phyloP scores from a whole-genome alignment of 495 filamentous ascomycete species.

The Daldinia decipiens region DNA sequence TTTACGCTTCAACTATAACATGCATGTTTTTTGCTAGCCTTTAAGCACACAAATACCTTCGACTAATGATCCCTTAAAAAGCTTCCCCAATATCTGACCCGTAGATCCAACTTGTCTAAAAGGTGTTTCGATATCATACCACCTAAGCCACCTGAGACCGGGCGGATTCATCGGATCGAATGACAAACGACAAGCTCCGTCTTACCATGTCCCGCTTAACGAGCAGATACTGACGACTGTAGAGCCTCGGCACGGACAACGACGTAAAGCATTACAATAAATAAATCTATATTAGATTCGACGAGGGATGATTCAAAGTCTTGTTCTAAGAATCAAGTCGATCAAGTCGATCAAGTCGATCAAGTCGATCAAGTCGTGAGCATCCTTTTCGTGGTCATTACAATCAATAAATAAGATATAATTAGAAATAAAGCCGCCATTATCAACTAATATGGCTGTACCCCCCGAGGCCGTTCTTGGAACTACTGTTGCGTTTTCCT shows the following conservation, averaged over 20 bases:
- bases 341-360: neutral
- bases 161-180: conserved; percentile 19
- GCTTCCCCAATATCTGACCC: conserved; percentile 11
- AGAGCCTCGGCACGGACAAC: neutral
- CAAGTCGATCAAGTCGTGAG: neutral
- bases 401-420: neutral
- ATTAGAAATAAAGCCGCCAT: neutral
- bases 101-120: neutral
- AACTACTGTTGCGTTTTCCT: conserved; percentile 54
- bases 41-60: conserved; percentile 7
- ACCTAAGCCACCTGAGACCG: neutral
- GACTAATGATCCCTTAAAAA: conserved; percentile 15
- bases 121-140: conserved; percentile 33
- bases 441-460: conserved; percentile 26
- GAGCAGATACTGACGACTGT: conserved; percentile 12
- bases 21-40: too few relatives aligned
- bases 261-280: neutral
- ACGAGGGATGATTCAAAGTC: neutral
- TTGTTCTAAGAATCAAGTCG: neutral
- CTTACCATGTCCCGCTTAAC: conserved; percentile 9
- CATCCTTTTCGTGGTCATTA: neutral
- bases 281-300: neutral
- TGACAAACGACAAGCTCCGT: conserved; percentile 16
- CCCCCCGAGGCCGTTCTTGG: conserved; percentile 48
- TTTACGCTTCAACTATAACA: neutral